Evolutionary conservation across 2,329 filamentous ascomycete species (phyloP).

Genomic region (Teratosphaeria gauchensis): DNA sequence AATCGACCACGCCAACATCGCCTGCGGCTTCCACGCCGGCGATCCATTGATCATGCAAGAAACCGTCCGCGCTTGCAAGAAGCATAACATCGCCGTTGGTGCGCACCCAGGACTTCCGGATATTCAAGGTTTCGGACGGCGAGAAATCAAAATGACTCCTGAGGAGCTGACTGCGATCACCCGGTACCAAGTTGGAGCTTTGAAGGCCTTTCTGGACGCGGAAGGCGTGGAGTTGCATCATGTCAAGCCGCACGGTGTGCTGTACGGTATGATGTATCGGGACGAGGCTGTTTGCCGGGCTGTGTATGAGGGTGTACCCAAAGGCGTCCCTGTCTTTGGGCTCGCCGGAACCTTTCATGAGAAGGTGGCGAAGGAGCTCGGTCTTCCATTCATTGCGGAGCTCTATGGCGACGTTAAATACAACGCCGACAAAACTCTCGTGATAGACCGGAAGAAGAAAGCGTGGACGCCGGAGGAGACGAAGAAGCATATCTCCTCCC

Average conservation of each 20-base stretch:
- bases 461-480: conserved; percentile 35
- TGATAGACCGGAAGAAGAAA: conserved; percentile 52
- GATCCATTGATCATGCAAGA: conserved; percentile 57
- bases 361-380: conserved; percentile 43
- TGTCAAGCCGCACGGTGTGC: conserved; percentile 51
- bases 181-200: conserved; percentile 54
- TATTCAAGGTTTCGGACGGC: conserved; percentile 54
- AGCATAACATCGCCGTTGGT: conserved; percentile 47
- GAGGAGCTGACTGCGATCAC: conserved; percentile 34
- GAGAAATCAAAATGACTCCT: conserved; percentile 48
- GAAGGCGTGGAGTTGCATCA: conserved; percentile 50
- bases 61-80: conserved; percentile 49
- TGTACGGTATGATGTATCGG: conserved; percentile 48
- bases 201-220: conserved; percentile 49
- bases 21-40: conserved; percentile 40
- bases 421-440: conserved; percentile 38
- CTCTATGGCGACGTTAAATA: conserved; percentile 45
- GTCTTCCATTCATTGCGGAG: conserved; percentile 45
- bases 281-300: conserved; percentile 43
- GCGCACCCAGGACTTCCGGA: conserved; percentile 59
- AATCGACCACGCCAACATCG: conserved; percentile 54
- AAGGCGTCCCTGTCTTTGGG: conserved; percentile 42
- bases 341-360: conserved; percentile 47
- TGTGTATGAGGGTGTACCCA: conserved; percentile 44
- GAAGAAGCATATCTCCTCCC: conserved; percentile 31